phyloP scores from a whole-genome alignment of 2,329 filamentous ascomycete species.

The Beauveria asiatica region DNA sequence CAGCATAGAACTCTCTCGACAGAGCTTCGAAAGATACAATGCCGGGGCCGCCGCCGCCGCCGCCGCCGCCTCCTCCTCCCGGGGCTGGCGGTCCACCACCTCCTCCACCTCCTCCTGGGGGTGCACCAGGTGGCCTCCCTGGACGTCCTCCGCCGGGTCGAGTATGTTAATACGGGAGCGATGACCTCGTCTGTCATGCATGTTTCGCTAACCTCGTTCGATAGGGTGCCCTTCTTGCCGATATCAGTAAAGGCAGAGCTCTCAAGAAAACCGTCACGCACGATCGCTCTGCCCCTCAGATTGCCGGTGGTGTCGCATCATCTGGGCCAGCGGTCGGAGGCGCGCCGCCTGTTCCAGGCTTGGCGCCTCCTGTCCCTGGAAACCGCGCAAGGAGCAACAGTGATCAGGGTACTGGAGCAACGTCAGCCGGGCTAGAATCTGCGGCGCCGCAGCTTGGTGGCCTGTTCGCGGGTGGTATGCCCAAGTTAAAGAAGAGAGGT shows the following conservation, averaged over 20 bases:
- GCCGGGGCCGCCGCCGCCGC: slow-evolving; percentile 50
- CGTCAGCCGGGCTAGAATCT: slow-evolving; percentile 29
- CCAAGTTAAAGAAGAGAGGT: slow-evolving; percentile 81
- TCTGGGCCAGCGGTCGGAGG: slow-evolving; percentile 58
- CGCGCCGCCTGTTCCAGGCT: slow-evolving; percentile 72
- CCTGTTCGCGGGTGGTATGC: slow-evolving; percentile 89
- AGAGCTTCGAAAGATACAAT: slow-evolving; percentile 17
- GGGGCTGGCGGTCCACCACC: slow-evolving; percentile 53
- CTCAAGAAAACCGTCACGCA: slow-evolving; percentile 87
- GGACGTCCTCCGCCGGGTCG: slow-evolving; percentile 49
- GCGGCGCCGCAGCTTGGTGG: slow-evolving; percentile 76
- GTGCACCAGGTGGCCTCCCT: slow-evolving; percentile 42
- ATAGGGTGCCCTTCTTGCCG: slow-evolving; percentile 76
- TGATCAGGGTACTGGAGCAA: slow-evolving; percentile 51
- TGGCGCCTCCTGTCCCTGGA: slow-evolving; percentile 63
- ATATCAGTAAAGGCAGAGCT: slow-evolving; percentile 73
- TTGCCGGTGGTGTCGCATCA: slow-evolving; percentile 32
- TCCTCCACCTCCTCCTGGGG: slow-evolving; percentile 51
- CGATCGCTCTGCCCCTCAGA: slow-evolving; percentile 74
- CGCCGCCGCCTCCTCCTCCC: slow-evolving; percentile 64
- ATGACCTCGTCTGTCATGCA: not conserved
- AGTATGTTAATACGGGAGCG: slow-evolving; percentile 41
- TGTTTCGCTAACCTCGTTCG: slow-evolving; percentile 2
- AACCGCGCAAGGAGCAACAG: slow-evolving; percentile 78
- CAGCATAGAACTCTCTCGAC: not conserved